Conservation (phyloP, 768 basidiomycete genomes). For the Calvatia gigantea region DNA sequence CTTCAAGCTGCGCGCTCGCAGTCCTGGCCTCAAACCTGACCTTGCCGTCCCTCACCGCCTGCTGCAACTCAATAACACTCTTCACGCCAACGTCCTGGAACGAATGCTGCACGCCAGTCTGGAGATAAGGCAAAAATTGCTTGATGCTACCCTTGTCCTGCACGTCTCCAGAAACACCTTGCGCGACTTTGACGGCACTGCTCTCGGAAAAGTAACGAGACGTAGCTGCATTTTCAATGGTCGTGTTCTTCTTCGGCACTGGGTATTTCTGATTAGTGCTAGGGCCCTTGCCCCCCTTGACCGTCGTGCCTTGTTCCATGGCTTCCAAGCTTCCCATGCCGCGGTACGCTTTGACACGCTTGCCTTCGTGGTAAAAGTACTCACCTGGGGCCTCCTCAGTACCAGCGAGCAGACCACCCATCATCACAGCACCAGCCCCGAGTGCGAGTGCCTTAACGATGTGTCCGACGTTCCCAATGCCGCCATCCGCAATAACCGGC, state of each 20-base stretch:
- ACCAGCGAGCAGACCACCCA: conserved; percentile 94
- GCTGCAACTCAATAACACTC: conserved; percentile 62
- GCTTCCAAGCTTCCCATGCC: conserved; percentile 98
- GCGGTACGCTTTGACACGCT: conserved; percentile 97
- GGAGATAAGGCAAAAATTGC: conserved; percentile 86
- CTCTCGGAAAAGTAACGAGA: conserved; percentile 94
- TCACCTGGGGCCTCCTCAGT: conserved; percentile 97
- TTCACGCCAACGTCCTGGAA: conserved; percentile 88
- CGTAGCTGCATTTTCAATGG: conserved; percentile 90
- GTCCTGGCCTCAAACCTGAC: conserved; percentile 93
- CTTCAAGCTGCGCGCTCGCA: conserved; percentile 93
- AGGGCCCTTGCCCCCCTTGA: conserved; percentile 24
- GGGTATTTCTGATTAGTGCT: conserved; percentile 37
- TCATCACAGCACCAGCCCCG: conserved; percentile 97
- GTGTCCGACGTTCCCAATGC: conserved; percentile 93
- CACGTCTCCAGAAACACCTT: conserved; percentile 95
- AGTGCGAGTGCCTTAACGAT: conserved; percentile 95
- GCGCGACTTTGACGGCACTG: conserved; percentile 92
- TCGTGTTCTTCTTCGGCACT: conserved; percentile 40
- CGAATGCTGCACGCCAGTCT: conserved; percentile 86
- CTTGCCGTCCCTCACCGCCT: conserved; percentile 57
- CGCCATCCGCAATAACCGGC: conserved; percentile 96
- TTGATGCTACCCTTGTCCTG: conserved; percentile 95
- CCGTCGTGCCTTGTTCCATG: conserved; percentile 75
- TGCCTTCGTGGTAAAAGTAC: conserved; percentile 99